Evolutionary conservation across 306 rosid species (phyloP), one percentile per base, ranked within the genome.

Genomic region (Comarum palustre): DNA sequence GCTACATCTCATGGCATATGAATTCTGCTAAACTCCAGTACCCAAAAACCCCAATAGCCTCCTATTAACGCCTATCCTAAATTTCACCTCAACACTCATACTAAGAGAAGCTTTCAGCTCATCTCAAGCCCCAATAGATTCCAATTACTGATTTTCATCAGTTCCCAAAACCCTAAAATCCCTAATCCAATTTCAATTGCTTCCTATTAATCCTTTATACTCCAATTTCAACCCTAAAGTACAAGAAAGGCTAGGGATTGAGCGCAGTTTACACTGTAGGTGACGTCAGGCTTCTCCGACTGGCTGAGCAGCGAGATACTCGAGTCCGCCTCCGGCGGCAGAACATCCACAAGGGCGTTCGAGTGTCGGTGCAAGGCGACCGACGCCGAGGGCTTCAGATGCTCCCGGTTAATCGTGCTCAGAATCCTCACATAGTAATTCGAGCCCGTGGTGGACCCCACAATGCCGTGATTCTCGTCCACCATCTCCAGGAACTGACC

Each of bases 401-500:
- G 96, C 79, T 95, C 99, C 0, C 99, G 89, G 38, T 95, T 95
- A 54, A 95, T 95, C 25, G 99, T 95, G 38, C 99, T 95, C 55
- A 95, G 88, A 63, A 95, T 91, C 74, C 99, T 73, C 2, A 95
- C 99, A 25, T 95, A 95, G 78, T 95, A 95, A 73, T 95, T 95
- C 17, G 99, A 95, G 36, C 99, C 99, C 0, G 99, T 95, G 3
- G 99, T 95, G n/a, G 99, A 95, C 31, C 99, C 99, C 3, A 95
- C 99, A 47, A 95, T 95, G 3, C 97, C 99, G 45, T 95, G 90
- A 68, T 95, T 91, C 83, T 84, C 88, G 67, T 95, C 99, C 2
- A 95, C 97, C 99, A 95, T 95, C 83, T 95, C 99, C 96, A 91
- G 90, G 78, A 95, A 95, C 89, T 95, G 99, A 16, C 99, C 99